Evolutionary conservation across 495 filamentous ascomycete genomes (phyloP).

Genomic region (Zalerion maritima): DNA sequence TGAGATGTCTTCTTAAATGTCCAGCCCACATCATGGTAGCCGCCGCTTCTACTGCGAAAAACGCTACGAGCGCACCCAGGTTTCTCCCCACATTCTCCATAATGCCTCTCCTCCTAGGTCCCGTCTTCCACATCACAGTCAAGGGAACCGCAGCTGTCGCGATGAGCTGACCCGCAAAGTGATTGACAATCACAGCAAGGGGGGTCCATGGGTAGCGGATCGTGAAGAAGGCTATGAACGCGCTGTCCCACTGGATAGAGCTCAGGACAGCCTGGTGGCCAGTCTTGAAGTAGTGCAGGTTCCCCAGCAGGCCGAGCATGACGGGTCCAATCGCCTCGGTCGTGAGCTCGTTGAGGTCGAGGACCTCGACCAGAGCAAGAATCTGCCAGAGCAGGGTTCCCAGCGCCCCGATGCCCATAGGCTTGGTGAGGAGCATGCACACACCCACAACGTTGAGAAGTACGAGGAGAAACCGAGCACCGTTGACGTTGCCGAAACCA

Average conservation of each 20-base stretch:
- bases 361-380: conserved; percentile 72
- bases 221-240: conserved; percentile 74
- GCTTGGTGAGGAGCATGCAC: conserved; percentile 74
- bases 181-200: conserved; percentile 68
- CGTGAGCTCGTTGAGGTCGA: conserved; percentile 60
- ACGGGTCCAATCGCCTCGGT: conserved; percentile 66
- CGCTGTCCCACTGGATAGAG: conserved; percentile 92
- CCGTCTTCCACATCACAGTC: conserved; percentile 70
- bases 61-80: conserved; percentile 57
- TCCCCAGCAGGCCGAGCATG: conserved; percentile 70
- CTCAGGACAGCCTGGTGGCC: conserved; percentile 84
- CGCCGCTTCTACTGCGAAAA: conserved; percentile 64
- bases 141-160: conserved; percentile 66
- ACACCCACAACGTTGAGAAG: conserved; percentile 60
- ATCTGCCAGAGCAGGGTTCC: conserved; percentile 71
- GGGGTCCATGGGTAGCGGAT: conserved; percentile 85
- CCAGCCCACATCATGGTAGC: conserved; percentile 83
- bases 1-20: conserved; percentile 74
- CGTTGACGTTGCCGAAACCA: conserved; percentile 84
- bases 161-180: conserved; percentile 77
- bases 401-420: conserved; percentile 80
- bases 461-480: conserved; percentile 78
- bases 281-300: conserved; percentile 94
- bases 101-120: conserved; percentile 40
- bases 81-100: conserved; percentile 57